Conservation (phyloP, 805 yeast genomes). For the Saccharomycopsis babjevae region DNA sequence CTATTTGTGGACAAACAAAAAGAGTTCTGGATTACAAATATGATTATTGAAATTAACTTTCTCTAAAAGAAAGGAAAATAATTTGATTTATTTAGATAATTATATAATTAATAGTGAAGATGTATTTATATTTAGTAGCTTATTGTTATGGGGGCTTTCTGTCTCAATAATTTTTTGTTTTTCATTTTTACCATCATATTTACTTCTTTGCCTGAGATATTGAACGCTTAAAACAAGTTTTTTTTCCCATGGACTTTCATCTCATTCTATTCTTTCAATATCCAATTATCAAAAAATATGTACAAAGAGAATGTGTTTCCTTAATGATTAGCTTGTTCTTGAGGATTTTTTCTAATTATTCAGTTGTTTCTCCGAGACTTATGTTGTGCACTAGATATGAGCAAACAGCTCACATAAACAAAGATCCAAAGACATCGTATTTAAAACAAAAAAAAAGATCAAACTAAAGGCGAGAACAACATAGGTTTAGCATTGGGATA, state of each 20-base stretch:
- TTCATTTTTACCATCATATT: not conserved
- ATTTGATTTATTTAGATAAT: conserved; percentile 1
- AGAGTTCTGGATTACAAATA: too few species aligned
- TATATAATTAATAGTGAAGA: not conserved
- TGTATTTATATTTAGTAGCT: not conserved
- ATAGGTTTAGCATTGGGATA: not conserved
- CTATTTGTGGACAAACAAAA: not conserved
- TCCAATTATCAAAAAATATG: not conserved
- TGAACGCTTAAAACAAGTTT: not conserved
- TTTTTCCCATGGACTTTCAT: not conserved
- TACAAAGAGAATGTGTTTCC: not conserved
- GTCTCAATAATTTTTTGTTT: too few species aligned
- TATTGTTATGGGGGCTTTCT: not conserved
- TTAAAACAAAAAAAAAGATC: not conserved
- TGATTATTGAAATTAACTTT: not conserved
- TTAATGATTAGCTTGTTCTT: not conserved
- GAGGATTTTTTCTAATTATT: too few species aligned
- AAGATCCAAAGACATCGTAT: too few species aligned
- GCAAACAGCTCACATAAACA: too few species aligned
- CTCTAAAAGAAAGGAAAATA: not conserved
- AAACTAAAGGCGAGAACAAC: not conserved
- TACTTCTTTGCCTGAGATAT: not conserved
- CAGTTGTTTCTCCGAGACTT: too few species aligned
- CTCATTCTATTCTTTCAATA: not conserved
- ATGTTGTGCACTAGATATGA: too few species aligned